Base-by-base conservation (phyloP, 2,329 filamentous ascomycete species). In the Talaromyces piceae region DNA sequence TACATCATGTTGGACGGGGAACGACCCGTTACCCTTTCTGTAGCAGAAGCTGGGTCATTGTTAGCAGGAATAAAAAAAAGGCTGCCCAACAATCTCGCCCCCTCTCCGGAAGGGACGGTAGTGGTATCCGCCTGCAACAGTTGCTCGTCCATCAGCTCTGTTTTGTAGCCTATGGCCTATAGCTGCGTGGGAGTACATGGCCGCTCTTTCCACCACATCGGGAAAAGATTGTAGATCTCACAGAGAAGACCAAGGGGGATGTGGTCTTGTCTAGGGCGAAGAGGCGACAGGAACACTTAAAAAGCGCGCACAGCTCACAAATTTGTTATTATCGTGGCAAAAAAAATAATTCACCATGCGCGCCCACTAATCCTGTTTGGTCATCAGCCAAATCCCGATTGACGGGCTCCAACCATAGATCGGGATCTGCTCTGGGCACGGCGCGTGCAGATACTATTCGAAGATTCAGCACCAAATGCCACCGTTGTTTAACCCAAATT, bases 341-440 rank as follows among this genome's bases (percentile, higher is more conserved):
- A 37, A 25, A 43, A 37, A 37, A 37, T 20, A 37, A 37, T 18
- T 37, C 39, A 43, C 39, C 5, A 43, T 43, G 39, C 39, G 39
- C 52, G 51, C 50, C 50, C 58, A 52, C 58, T 57, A 52, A 54
- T 57, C 54, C 47, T 47, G 50, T 53, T 48, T 51, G 45, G 47
- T 52, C 49, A 45, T 30, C 16, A 46, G 60, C 52, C 65, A 68
- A 67, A 67, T 62, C 66, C 66, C 65, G 65, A 61, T 45, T 26
- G 33, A 45, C 43, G 44, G 30, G 33, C 48, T 47, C 33, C 49
- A 47, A 57, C 50, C 48, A 56, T 52, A 50, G 50, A 49, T 62
- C 66, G 66, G 66, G 66, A 65, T 68, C 67, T 68, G 66, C 47
- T 51, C 44, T 48, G 11, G 18, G 18, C 39, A 43, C 28, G 28